These are phyloP conservation scores for Trichosporon sp. DNA, from an alignment of 1,284 basidiomycete species.

Conservation along the genomic window DNA sequence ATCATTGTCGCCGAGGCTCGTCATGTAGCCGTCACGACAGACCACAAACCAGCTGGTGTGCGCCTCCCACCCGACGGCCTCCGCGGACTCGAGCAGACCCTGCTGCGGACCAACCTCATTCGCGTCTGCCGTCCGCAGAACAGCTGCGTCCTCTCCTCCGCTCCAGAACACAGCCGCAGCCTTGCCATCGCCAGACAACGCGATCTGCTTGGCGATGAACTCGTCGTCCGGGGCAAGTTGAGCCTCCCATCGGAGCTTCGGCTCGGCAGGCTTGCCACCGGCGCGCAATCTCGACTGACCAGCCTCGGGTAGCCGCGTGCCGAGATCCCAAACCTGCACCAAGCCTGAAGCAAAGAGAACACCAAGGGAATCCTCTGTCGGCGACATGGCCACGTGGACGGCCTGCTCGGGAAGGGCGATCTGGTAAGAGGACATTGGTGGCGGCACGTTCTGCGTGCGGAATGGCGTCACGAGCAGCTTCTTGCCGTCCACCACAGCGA, in stretches of 20 bases:
- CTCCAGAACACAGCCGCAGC: constrained; percentile 41
- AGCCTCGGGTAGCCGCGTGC: constrained; percentile 62
- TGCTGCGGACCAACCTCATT: constrained; percentile 17
- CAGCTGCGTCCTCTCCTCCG: constrained; percentile 20
- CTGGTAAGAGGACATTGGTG: constrained; percentile 84
- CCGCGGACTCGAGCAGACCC: constrained; percentile 28
- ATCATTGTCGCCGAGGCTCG: constrained; percentile 24
- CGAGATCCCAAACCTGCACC: constrained; percentile 70
- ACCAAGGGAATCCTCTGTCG: constrained; percentile 65
- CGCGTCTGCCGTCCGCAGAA: constrained; percentile 25
- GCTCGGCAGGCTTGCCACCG: constrained; percentile 64
- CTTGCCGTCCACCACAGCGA: constrained; percentile 92
- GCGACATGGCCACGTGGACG: constrained; percentile 68
- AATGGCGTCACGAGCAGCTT: constrained; percentile 86
- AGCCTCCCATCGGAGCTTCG: constrained; percentile 62
- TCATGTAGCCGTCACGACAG: constrained; percentile 37
- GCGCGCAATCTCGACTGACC: constrained; percentile 60
- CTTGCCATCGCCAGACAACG: constrained; percentile 37
- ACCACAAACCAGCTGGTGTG: constrained; percentile 41
- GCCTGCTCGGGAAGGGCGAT: constrained; percentile 64
- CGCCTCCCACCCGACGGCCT: constrained; percentile 41
- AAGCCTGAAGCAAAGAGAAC: constrained; percentile 62
- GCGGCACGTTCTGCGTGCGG: constrained; percentile 88
- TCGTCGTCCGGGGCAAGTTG: constrained; percentile 25
- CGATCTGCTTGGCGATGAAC: constrained; percentile 45